Percentiles rank a stretch among this genome's conserved stretches.
Conservation (phyloP, 352 stramenopile species). For the Phytophthora podocarpi region DNA sequence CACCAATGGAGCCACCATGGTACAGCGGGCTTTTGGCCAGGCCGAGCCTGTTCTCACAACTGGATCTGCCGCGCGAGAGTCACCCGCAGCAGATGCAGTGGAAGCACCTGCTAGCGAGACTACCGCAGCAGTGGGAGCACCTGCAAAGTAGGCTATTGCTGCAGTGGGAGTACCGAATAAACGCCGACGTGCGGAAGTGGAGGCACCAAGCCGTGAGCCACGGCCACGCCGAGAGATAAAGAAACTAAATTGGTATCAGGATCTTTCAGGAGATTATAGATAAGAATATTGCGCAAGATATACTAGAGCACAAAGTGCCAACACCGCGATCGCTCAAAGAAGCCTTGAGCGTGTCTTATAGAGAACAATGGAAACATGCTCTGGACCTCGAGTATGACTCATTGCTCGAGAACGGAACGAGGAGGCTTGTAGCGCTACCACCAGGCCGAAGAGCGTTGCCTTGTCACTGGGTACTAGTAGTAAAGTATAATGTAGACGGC, state of each 20-base stretch:
- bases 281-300: not conserved
- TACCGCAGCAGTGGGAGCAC: not conserved
- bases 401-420: constrained; percentile 6
- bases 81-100: not conserved
- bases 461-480: constrained; percentile 9
- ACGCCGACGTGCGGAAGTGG: not conserved
- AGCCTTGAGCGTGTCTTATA: constrained; percentile 6
- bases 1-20: not conserved
- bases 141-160: not conserved
- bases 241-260: too few species aligned
- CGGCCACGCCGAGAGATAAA: constrained; percentile 3
- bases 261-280: constrained; percentile 5
- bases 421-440: not conserved
- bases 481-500: constrained; percentile 11
- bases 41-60: not conserved
- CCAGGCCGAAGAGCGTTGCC: constrained; percentile 7
- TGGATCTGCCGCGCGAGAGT: not conserved
- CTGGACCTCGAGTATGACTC: constrained; percentile 12
- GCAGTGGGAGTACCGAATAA: not conserved
- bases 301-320: constrained; percentile 3
- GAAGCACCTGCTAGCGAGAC: too few species aligned
- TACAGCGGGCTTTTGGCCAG: not conserved
- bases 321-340: constrained; percentile 4
- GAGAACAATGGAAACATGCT: constrained; percentile 5
- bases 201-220: not conserved